Base-by-base conservation (phyloP, 345 rosid genomes). In the Arabis hirsuta region DNA sequence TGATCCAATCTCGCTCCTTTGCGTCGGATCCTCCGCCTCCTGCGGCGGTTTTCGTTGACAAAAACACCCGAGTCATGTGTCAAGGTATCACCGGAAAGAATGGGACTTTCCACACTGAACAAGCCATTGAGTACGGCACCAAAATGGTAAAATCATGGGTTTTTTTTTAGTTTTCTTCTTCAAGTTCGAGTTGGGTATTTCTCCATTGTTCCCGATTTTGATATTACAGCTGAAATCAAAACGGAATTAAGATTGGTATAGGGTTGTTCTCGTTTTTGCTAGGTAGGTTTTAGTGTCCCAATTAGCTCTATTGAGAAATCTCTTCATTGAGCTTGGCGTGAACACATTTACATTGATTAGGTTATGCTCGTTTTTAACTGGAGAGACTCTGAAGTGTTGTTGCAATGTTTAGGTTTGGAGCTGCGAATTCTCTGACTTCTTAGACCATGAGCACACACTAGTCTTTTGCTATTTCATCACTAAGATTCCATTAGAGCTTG, bases 51-150 rank as follows among this genome's bases (percentile, higher is more conserved):
- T 95, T 95, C 78, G 96, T 90, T 0, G 97, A 92, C 85, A 88
- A 96, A 73, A 96, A 82, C 78, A 90, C 92, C 1, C 84, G 99
- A 41, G 86, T 95, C 46, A 84, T 95, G 13, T 96, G 98, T 75
- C 99, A 96, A 75, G 99, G 99, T 8, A 90, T 96, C 81, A 96
- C 98, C 20, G 98, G 99, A 1, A 92, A 88, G 77, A 91, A 88
- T 62, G 98, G 96, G 5, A 92, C 96, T 26, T 92, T 92, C 75
- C 97, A 92, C 84, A 88, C 99, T 42, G 98, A 91, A 46, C 97
- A 90, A 78, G 99, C 98, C 81, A 92, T 92, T 53, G 98, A 96
- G 67, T 90, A 92, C 64, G 99, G 96, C 84, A 92, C 99, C 53
- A 90, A 96, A 77, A 92, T 96, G 96, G 99, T 88, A 80, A n/a